Conservation (phyloP, 2,329 filamentous ascomycete genomes). For the Penicillium palitans region DNA sequence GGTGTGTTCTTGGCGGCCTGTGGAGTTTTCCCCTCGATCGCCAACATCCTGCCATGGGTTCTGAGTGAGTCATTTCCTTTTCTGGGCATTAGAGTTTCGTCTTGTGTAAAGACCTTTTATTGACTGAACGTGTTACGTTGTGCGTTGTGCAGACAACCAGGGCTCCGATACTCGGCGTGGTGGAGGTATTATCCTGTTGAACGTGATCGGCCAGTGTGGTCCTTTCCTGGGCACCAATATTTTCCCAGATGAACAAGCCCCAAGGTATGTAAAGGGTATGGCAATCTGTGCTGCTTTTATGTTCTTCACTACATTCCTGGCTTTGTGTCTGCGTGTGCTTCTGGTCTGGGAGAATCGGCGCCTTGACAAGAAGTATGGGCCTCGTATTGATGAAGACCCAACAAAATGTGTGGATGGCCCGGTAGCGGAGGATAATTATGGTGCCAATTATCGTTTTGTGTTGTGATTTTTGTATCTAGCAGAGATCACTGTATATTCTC, state of each 20-base stretch:
- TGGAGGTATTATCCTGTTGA: slow-evolving; percentile 65
- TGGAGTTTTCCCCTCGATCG: slow-evolving; percentile 67
- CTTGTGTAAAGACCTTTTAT: background rate
- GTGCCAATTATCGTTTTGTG: slow-evolving; percentile 40
- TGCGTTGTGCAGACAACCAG: slow-evolving; percentile 59
- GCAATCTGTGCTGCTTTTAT: slow-evolving; percentile 63
- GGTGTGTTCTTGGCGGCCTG: slow-evolving; percentile 57
- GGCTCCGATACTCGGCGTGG: slow-evolving; percentile 68
- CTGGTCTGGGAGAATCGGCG: slow-evolving; percentile 62
- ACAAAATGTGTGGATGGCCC: slow-evolving; percentile 17
- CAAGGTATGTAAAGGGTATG: slow-evolving; percentile 56
- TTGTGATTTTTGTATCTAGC: slow-evolving; percentile 24
- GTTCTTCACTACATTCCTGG: slow-evolving; percentile 58
- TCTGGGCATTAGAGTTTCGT: background rate
- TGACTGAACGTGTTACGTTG: background rate
- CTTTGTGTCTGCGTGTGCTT: slow-evolving; percentile 54
- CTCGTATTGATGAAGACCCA: slow-evolving; percentile 19
- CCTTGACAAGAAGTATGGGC: slow-evolving; percentile 53
- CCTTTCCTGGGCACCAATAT: slow-evolving; percentile 64
- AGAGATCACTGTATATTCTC: background rate
- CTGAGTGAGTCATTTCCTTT: slow-evolving; percentile 44
- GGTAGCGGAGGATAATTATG: slow-evolving; percentile 44
- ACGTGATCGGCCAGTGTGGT: slow-evolving; percentile 66
- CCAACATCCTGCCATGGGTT: slow-evolving; percentile 70
- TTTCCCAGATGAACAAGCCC: slow-evolving; percentile 55